Evolutionary conservation across 1,139 yeast genomes (phyloP), one percentile per base, ranked within the genome.

Genomic region (Chernovozyma sophiae-reginae): DNA sequence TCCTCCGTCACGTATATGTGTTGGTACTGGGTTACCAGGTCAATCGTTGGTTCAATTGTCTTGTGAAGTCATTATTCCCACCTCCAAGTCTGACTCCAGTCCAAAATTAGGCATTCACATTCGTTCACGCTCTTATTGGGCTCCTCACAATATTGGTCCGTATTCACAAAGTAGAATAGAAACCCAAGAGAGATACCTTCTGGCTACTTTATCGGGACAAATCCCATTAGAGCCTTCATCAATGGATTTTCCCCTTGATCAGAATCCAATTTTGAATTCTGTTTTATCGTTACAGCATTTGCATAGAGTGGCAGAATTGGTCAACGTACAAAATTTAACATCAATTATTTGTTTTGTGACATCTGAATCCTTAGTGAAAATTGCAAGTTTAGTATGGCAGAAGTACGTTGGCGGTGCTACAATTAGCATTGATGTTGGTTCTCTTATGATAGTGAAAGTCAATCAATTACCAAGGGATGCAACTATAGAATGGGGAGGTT

Each of bases 111-210:
- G 97, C 0, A 65, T 92, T 18, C 97, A 92, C 53, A 86, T 92
- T 4, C 87, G 92, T 49, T 87, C 97, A 1, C 70, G 92, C 40
- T 87, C 96, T 22, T 89, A 83, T 56, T 92, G 98, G 98, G 97
- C 97, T 0, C 98, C 98, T 0, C 94, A 95, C 32, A 92, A 92
- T 49, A 92, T 92, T 39, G 98, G 98, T 0, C 98, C 98, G 0
- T 92, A 92, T 55, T 90, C 98, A 0, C 98, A 92, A 58, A 77
- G 92, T 1, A 76, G 81, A 11, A 65, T 77, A 35, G 74, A 70
- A 37, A 55, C 56, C 6, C 62, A 60, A 14, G 69, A 73, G 23
- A 38, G 39, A 6, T 54, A 56, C 39, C 58, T 65, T 28, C 49
- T 77, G 6, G 79, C 85, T 0, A 74, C 78, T 30, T 61, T 89